These are phyloP conservation scores for Fusarium concolor DNA, from an alignment of 2,329 filamentous ascomycete species.

Conservation along the genomic window DNA sequence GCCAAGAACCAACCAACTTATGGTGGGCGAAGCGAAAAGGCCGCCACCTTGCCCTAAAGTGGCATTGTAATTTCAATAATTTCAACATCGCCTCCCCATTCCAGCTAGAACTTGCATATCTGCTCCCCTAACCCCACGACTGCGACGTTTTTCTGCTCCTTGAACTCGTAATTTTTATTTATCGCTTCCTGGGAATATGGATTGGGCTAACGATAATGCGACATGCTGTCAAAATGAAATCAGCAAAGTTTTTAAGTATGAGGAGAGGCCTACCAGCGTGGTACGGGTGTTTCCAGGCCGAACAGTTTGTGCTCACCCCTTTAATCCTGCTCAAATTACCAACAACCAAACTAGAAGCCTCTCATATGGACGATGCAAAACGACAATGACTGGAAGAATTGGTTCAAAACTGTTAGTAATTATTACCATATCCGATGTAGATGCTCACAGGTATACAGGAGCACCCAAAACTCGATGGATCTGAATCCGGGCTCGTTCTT, in stretches of 20 bases:
- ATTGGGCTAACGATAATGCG: constrained; percentile 11
- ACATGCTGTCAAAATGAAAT: background rate
- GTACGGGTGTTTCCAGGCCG: background rate
- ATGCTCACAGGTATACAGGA: background rate
- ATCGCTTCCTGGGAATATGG: background rate
- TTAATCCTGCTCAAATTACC: accelerated
- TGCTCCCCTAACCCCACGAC: too few relatives aligned
- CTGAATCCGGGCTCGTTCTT: too few relatives aligned
- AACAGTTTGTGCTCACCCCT: background rate
- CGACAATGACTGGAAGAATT: background rate
- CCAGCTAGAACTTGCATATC: too few relatives aligned
- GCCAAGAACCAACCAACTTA: too few relatives aligned
- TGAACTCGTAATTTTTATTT: too few relatives aligned
- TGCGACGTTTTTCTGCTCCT: too few relatives aligned
- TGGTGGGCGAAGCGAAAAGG: too few relatives aligned
- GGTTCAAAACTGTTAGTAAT: constrained; percentile 8
- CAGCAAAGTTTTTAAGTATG: background rate
- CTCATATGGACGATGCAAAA: background rate
- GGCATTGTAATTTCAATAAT: too few relatives aligned
- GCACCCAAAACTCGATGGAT: too few relatives aligned
- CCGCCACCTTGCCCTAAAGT: too few relatives aligned
- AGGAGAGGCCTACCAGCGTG: background rate
- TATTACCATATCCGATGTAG: accelerated
- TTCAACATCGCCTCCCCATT: too few relatives aligned
- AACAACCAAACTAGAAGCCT: background rate